Conservation (phyloP, 768 basidiomycete genomes). For the Trametes elegans region DNA sequence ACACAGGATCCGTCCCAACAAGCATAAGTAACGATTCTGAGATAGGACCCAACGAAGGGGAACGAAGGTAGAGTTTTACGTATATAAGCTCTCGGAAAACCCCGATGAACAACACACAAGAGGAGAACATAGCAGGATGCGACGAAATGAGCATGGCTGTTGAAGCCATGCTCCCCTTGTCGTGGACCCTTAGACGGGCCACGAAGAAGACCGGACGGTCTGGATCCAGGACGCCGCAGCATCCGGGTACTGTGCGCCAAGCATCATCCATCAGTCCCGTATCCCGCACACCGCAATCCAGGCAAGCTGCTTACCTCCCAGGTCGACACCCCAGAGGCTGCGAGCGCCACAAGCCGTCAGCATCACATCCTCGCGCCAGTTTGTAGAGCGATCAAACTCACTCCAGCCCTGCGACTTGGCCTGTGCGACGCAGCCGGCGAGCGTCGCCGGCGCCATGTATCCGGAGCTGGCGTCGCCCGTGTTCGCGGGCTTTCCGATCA, state of each 20-base stretch:
- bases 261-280: not conserved
- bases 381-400: too few relatives aligned
- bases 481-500: slow-evolving; percentile 54
- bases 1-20: too few relatives aligned
- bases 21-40: too few relatives aligned
- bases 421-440: slow-evolving; percentile 58
- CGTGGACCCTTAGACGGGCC: slow-evolving; percentile 26
- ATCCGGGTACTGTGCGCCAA: slow-evolving; percentile 39
- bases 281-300: not conserved
- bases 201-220: slow-evolving; percentile 35
- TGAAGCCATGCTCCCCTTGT: too few relatives aligned
- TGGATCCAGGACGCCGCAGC: slow-evolving; percentile 38
- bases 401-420: slow-evolving; percentile 69
- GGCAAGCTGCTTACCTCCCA: slow-evolving; percentile 36
- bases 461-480: slow-evolving; percentile 44
- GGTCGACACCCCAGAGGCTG: slow-evolving; percentile 39
- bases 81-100: not conserved
- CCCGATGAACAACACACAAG: not conserved
- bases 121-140: not conserved
- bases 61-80: too few relatives aligned
- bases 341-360: not conserved
- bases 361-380: too few relatives aligned
- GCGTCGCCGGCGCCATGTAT: slow-evolving; percentile 54
- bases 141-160: not conserved
- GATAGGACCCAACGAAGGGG: too few relatives aligned